phyloP scores from a whole-genome alignment of 2,329 filamentous ascomycete genomes.

The Fusarium verticillioides region DNA sequence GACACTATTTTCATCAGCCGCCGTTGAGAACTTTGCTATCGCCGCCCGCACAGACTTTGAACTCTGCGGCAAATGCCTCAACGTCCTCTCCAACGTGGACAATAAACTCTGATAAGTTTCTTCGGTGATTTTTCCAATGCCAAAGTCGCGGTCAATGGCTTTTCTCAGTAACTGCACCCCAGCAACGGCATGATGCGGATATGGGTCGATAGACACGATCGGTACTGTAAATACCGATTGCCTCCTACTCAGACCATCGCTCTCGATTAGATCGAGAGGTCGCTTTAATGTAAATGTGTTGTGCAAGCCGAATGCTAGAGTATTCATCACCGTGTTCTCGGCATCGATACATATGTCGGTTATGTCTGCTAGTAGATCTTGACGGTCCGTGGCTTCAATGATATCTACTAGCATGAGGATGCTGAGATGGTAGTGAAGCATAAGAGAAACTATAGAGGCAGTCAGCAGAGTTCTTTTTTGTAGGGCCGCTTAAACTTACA shows the following conservation, averaged over 20 bases:
- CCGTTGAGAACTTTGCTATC: slow-evolving; percentile 35
- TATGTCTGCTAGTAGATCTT: slow-evolving; percentile 42
- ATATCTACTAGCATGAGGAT: slow-evolving; percentile 48
- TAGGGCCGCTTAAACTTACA: slow-evolving; percentile 19
- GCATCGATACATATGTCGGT: slow-evolving; percentile 42
- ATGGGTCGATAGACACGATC: slow-evolving; percentile 48
- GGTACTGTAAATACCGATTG: slow-evolving; percentile 37
- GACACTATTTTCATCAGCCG: neutral
- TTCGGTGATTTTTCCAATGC: slow-evolving; percentile 38
- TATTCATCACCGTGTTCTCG: slow-evolving; percentile 48
- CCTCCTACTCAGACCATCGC: neutral
- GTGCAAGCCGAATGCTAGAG: slow-evolving; percentile 47
- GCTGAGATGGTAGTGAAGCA: slow-evolving; percentile 50
- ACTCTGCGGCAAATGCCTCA: slow-evolving; percentile 45
- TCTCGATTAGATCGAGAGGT: neutral
- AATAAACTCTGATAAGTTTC: slow-evolving; percentile 44
- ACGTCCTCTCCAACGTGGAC: slow-evolving; percentile 41
- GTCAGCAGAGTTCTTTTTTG: neutral
- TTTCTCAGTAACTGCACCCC: slow-evolving; percentile 46
- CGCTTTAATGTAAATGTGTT: slow-evolving; percentile 40
- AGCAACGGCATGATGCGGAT: slow-evolving; percentile 48
- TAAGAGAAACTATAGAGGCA: slow-evolving; percentile 42
- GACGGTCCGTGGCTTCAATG: slow-evolving; percentile 45
- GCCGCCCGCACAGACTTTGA: slow-evolving; percentile 49
- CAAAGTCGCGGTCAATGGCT: slow-evolving; percentile 46